Evolutionary conservation across 2,329 filamentous ascomycete species (phyloP).

Genomic region (Stagonosporopsis vannaccii): DNA sequence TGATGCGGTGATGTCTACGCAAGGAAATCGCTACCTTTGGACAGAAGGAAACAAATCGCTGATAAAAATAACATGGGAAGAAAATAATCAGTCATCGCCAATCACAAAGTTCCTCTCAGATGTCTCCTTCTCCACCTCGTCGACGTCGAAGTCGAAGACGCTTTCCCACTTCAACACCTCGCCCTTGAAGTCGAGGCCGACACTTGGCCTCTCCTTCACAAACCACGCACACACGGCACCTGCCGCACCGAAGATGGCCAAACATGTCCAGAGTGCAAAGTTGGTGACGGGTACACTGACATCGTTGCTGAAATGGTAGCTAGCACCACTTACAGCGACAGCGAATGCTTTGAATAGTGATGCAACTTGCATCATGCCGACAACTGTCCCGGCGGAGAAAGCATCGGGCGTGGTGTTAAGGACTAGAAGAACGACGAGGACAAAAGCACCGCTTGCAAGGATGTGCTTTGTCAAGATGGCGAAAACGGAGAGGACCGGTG

Average conservation of each 20-base stretch:
- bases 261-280: constrained; percentile 54
- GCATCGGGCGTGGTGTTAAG: constrained; percentile 58
- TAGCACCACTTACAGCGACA: constrained; percentile 55
- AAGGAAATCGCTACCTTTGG: neutral
- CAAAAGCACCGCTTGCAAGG: constrained; percentile 52
- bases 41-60: constrained; percentile 1
- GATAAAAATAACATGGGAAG: constrained; percentile 3
- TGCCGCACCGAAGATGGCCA: constrained; percentile 50
- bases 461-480: constrained; percentile 55
- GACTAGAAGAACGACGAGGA: constrained; percentile 56
- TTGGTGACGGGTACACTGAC: constrained; percentile 54
- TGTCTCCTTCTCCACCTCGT: constrained; percentile 27
- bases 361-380: constrained; percentile 58
- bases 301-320: constrained; percentile 55
- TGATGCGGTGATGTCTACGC: constrained; percentile 8
- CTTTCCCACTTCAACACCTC: constrained; percentile 56
- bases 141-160: constrained; percentile 54
- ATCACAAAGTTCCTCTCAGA: constrained; percentile 11
- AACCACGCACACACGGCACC: constrained; percentile 56
- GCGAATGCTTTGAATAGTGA: constrained; percentile 57
- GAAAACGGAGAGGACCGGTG: constrained; percentile 48
- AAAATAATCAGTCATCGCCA: constrained; percentile 10
- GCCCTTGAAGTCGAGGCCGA: constrained; percentile 54
- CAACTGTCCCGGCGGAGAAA: constrained; percentile 55
- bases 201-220: constrained; percentile 54